phyloP scores from a whole-genome alignment of 2,329 filamentous ascomycete genomes.

The Cladosporium sp. region DNA sequence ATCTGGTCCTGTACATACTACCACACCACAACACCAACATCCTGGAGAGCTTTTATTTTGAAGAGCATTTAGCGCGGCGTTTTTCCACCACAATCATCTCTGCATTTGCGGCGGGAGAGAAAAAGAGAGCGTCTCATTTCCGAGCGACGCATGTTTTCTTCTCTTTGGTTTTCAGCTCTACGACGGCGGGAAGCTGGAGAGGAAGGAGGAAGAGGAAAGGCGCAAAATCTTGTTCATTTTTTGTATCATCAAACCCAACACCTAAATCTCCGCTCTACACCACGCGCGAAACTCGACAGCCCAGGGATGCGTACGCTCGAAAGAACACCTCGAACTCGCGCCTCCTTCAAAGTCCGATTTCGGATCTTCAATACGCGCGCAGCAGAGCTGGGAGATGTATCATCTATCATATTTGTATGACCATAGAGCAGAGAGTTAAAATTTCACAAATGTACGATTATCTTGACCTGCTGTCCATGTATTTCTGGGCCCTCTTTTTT shows the following conservation, averaged over 20 bases:
- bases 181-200: neutral
- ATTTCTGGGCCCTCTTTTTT: neutral
- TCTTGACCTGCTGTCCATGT: neutral
- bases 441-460: constrained; percentile 7
- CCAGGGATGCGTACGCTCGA: too few species aligned
- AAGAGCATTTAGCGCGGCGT: constrained; percentile 13
- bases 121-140: neutral
- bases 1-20: constrained; percentile 9
- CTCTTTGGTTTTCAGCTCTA: too few species aligned
- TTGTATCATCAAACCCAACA: neutral
- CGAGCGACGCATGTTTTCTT: constrained; percentile 5
- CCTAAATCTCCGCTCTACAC: constrained; percentile 6
- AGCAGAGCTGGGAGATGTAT: constrained; percentile 3
- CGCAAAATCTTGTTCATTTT: neutral
- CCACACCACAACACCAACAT: neutral
- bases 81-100: constrained; percentile 4
- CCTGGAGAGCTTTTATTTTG: neutral
- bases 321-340: too few species aligned
- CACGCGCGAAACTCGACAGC: neutral
- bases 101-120: constrained; percentile 10
- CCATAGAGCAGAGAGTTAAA: neutral
- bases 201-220: neutral
- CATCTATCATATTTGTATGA: constrained; percentile 4
- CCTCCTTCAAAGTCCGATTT: neutral
- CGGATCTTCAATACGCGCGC: neutral